Percentiles rank a stretch among this genome's conserved stretches.
phyloP scores from a whole-genome alignment of 768 basidiomycete genomes.

The Neoboletus brunneissimus region DNA sequence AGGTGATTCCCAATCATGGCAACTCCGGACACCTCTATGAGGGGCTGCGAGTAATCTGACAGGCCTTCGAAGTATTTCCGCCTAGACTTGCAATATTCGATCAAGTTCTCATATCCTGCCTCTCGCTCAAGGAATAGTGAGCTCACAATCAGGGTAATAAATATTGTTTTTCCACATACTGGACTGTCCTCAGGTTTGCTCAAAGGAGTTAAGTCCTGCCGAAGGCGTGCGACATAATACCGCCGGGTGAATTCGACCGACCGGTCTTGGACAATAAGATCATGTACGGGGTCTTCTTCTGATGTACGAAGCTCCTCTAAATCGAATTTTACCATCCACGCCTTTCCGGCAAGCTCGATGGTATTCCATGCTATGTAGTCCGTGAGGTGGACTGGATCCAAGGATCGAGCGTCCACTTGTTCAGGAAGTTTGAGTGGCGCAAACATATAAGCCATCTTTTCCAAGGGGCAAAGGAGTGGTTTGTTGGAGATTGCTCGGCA shows the following conservation, averaged over 20 bases:
- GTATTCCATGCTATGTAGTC: conserved; percentile 62
- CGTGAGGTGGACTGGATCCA: conserved; percentile 32
- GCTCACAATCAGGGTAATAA: neutral
- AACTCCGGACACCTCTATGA: conserved; percentile 64
- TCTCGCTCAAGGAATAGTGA: conserved; percentile 48
- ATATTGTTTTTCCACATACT: conserved; percentile 40
- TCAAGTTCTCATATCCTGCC: conserved; percentile 52
- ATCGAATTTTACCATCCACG: conserved; percentile 50
- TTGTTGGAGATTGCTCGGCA: conserved; percentile 67
- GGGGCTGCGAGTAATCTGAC: conserved; percentile 60
- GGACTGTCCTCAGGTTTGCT: conserved; percentile 65
- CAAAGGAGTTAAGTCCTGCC: conserved; percentile 68
- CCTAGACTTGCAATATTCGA: conserved; percentile 64
- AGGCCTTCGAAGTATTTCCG: conserved; percentile 63
- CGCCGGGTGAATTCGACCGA: conserved; percentile 73
- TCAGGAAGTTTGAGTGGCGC: conserved; percentile 50
- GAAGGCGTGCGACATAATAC: conserved; percentile 54
- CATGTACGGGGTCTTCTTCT: conserved; percentile 40
- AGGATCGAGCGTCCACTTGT: conserved; percentile 27
- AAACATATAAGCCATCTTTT: conserved; percentile 62
- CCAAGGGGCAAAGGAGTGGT: conserved; percentile 51
- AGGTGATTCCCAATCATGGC: conserved; percentile 54
- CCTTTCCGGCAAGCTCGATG: conserved; percentile 49
- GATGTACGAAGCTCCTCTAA: conserved; percentile 33
- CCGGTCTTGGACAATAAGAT: conserved; percentile 74